phyloP scores from a whole-genome alignment of 73 alveolate species.

The Paramecium pentaurelia region DNA sequence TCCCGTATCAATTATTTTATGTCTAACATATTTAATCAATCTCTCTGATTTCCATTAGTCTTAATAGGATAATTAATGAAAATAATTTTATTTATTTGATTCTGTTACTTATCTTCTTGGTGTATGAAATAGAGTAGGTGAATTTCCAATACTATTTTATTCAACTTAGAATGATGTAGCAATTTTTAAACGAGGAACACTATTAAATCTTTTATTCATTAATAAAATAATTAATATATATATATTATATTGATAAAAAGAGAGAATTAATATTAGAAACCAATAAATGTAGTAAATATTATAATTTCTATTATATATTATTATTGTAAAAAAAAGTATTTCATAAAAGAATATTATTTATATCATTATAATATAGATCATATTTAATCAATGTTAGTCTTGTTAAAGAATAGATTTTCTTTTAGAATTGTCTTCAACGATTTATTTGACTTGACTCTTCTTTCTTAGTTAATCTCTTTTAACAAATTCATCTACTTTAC shows the following conservation, averaged over 20 bases:
- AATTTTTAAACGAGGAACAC: neutral
- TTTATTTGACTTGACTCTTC: slow-evolving; percentile 43
- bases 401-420: neutral
- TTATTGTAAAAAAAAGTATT: too few species aligned
- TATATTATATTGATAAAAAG: too few species aligned
- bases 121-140: neutral
- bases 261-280: neutral
- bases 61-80: neutral
- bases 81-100: neutral
- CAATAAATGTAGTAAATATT: neutral
- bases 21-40: neutral
- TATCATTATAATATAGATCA: neutral
- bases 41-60: slow-evolving; percentile 21
- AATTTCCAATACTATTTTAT: neutral
- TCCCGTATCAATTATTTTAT: neutral
- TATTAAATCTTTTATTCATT: neutral
- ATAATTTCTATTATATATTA: too few species aligned
- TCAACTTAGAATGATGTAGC: neutral
- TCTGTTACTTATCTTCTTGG: neutral
- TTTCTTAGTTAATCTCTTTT: slow-evolving; percentile 45
- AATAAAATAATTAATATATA: neutral
- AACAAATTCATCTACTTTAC: slow-evolving; percentile 59
- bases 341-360: neutral
- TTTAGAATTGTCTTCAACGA: slow-evolving; percentile 45
- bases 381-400: neutral